phyloP scores from a whole-genome alignment of 176 grass and related monocot genomes.

The Cenchrus americanus region DNA sequence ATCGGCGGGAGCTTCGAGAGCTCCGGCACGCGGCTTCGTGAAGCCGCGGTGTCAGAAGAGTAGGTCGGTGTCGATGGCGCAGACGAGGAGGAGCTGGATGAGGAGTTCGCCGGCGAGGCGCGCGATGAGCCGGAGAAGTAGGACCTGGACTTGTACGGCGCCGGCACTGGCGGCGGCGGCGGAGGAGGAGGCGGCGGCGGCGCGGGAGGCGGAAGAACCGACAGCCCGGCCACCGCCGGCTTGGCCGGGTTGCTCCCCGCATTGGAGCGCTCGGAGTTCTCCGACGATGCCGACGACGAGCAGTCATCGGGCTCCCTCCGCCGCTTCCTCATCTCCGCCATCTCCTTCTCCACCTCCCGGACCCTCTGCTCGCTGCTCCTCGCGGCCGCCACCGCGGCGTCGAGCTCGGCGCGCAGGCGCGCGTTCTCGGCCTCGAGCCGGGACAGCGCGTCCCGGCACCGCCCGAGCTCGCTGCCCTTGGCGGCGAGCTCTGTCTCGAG shows the following conservation, averaged over 20 bases:
- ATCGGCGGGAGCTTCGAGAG: constrained; percentile 72
- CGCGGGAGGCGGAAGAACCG: constrained; percentile 31
- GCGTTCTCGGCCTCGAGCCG: constrained; percentile 77
- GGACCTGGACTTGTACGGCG: constrained; percentile 45
- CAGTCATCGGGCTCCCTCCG: constrained; percentile 53
- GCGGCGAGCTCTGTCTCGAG: constrained; percentile 72
- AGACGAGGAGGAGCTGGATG: constrained; percentile 58
- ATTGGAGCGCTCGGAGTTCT: constrained; percentile 4
- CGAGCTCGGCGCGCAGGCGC: constrained; percentile 54
- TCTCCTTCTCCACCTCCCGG: constrained; percentile 56
- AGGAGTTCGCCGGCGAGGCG: constrained; percentile 55
- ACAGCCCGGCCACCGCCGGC: background rate
- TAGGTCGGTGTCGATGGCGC: constrained; percentile 44
- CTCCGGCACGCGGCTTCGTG: constrained; percentile 44
- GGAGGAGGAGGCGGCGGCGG: constrained; percentile 31
- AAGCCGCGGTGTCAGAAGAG: constrained; percentile 58
- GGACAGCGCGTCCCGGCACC: constrained; percentile 40
- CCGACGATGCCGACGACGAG: constrained; percentile 65
- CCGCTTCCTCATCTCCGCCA: constrained; percentile 50
- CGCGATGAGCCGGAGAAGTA: constrained; percentile 49
- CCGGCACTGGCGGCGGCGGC: constrained; percentile 43
- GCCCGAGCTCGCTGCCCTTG: constrained; percentile 66
- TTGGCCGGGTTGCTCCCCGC: background rate
- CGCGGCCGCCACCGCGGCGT: background rate
- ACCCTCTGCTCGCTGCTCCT: constrained; percentile 43